Base-by-base conservation (phyloP, 768 basidiomycete species). In the Suillus occidentalis region DNA sequence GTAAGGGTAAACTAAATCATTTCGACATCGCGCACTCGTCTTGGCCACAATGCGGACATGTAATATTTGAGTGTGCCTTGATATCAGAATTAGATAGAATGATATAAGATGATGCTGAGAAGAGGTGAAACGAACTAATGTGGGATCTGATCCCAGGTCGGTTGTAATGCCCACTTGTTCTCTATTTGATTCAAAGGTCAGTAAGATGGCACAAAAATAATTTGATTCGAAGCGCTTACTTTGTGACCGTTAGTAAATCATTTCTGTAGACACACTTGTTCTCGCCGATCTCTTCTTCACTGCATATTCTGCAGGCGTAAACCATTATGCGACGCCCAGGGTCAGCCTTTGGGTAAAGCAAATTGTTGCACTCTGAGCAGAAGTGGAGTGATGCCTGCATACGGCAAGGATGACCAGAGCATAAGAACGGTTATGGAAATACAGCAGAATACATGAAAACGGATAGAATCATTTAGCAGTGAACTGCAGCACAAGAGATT, bases 351-450 rank as follows among this genome's bases (percentile, higher is more conserved):
- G 95, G 95, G 76, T 97, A 96, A 61, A 97, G 83, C 36, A 97
- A 84, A 74, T 97, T 97, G 80, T 96, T 95, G 83, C 95, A 97
- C 82, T 97, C 95, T 45, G 88, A 89, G 72, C 95, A 97, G 78
- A 97, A 97, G 69, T 92, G 88, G 36, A 97, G 86, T 2, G 91
- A 91, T 13, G 92, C 89, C 92, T 94, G 65, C 1, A 40, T 31
- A 39, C 45, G 31, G 20, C 18, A 58, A 42, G n/a, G 59, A 22
- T 6, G 47, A 22, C 47, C 22, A 47, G 18, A 34, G 4, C 40
- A 65, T 60, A 6, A 40, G 6, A 43, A 59, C 3, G 14, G 49
- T 53, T 45, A 60, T 22, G 34, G 37, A 34, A 22, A 28, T 14
- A 13, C 10, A 3, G 12, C 20, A 36, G 20, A n/a, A 36, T 20